phyloP scores from a whole-genome alignment of 1,284 basidiomycete species.

The Baeospora myosura region DNA sequence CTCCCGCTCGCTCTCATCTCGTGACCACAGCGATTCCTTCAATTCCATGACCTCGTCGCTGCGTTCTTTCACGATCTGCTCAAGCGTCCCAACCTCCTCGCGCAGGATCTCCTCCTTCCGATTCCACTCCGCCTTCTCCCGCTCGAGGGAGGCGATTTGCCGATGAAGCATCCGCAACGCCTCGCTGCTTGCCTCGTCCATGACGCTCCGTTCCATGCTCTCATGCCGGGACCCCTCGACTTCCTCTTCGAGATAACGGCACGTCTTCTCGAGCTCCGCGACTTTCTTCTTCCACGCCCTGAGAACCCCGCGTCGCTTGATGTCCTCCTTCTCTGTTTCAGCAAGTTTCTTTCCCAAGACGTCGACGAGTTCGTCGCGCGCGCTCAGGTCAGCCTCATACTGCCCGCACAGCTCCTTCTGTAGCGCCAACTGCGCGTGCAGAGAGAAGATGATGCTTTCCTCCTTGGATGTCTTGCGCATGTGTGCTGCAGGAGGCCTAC shows the following conservation, averaged over 20 bases:
- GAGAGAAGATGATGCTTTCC: conserved; percentile 58
- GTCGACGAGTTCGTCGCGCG: conserved; percentile 62
- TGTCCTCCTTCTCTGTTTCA: conserved; percentile 51
- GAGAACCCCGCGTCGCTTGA: conserved; percentile 45
- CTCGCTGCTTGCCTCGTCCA: conserved; percentile 71
- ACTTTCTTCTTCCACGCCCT: conserved; percentile 68
- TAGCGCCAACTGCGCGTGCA: conserved; percentile 64
- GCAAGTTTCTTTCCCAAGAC: conserved; percentile 48
- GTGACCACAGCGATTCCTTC: conserved; percentile 39
- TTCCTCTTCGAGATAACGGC: conserved; percentile 59
- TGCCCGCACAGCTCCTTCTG: conserved; percentile 65
- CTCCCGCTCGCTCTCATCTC: conserved; percentile 45
- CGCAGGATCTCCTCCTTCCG: conserved; percentile 34
- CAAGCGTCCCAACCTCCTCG: conserved; percentile 36
- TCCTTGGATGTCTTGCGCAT: conserved; percentile 58
- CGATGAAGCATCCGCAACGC: conserved; percentile 60
- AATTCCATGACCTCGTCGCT: conserved; percentile 35
- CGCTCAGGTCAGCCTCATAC: conserved; percentile 63
- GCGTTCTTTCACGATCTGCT: conserved; percentile 30
- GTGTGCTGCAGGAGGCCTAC: conserved; percentile 32
- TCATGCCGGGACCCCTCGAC: conserved; percentile 61
- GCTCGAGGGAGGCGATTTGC: conserved; percentile 53
- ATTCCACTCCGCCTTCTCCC: conserved; percentile 45
- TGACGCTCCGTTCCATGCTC: conserved; percentile 62
- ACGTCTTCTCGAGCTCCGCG: conserved; percentile 57